Percentiles rank a stretch among this genome's conserved stretches.
Evolutionary conservation across 139 green algal genomes (phyloP).

Genomic region (Yamagishiella unicocca): DNA sequence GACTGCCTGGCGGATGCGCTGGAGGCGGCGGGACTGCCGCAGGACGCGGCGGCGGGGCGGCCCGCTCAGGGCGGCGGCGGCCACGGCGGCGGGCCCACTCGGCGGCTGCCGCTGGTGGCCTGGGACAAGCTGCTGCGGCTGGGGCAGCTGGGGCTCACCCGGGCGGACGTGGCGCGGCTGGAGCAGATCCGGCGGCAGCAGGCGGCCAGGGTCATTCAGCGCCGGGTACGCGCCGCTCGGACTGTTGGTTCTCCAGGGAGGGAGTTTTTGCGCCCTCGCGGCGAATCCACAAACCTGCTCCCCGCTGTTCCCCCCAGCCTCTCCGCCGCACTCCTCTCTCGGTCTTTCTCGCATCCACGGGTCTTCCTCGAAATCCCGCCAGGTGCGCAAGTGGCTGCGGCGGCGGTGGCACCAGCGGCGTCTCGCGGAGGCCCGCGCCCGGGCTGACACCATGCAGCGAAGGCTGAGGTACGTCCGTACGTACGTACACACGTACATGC

Average conservation of each 20-base stretch:
- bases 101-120: not conserved
- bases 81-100: not conserved
- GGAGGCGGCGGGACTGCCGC: slow-evolving; percentile 13
- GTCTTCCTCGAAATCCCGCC: no score
- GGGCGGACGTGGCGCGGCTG: slow-evolving; percentile 27
- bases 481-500: not conserved
- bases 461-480: slow-evolving; percentile 5
- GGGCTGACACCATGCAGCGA: slow-evolving; percentile 21
- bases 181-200: not conserved
- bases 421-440: slow-evolving; percentile 23
- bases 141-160: slow-evolving; percentile 43
- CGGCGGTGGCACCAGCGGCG: slow-evolving; percentile 16
- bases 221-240: not conserved
- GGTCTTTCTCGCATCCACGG: no score
- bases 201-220: slow-evolving; percentile 30
- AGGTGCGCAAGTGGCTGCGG: slow-evolving; percentile 32
- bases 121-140: slow-evolving; percentile 44
- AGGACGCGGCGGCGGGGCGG: not conserved
- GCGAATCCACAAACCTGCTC: no score
- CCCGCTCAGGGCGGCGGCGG: not conserved
- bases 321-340: no score
- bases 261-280: no score
- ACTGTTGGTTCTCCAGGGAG: no score
- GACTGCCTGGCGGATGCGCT: slow-evolving; percentile 34
- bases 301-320: no score